Evolutionary conservation across 1,284 basidiomycete genomes (phyloP).

Genomic region (Pseudozyma sp.): DNA sequence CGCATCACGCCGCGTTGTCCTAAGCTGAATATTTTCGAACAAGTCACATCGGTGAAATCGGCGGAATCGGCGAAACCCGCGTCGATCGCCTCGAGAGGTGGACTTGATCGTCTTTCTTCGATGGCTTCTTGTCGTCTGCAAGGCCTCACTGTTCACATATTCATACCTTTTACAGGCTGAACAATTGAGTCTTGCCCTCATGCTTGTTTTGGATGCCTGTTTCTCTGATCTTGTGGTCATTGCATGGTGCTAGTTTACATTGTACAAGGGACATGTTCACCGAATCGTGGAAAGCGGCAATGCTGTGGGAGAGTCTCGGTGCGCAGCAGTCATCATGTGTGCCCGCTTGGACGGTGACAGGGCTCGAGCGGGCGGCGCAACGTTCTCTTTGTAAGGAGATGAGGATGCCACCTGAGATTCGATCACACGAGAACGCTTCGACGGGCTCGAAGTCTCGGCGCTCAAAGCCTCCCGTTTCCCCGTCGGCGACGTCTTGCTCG

Average conservation of each 20-base stretch:
- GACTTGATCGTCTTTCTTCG: too few relatives aligned
- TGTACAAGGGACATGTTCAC: constrained; percentile 3
- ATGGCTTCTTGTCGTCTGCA: too few relatives aligned
- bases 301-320: constrained; percentile 30
- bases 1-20: neutral
- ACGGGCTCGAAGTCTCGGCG: constrained; percentile 11
- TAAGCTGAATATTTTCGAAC: neutral
- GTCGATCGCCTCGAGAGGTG: neutral
- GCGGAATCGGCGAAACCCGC: constrained; percentile 13
- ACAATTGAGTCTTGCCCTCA: too few relatives aligned
- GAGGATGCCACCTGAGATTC: neutral
- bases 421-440: constrained; percentile 16
- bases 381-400: constrained; percentile 36
- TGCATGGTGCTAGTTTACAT: neutral
- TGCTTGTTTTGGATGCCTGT: too few relatives aligned
- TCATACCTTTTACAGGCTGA: too few relatives aligned
- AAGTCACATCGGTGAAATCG: constrained; percentile 27
- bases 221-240: neutral
- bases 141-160: too few relatives aligned
- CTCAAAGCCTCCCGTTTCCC: constrained; percentile 22
- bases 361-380: constrained; percentile 6
- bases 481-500: constrained; percentile 10
- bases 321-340: constrained; percentile 14
- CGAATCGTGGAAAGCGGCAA: constrained; percentile 33
- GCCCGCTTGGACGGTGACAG: constrained; percentile 35